Base-by-base conservation (phyloP, 106 monocot species). In the Platanthera guangdongensis region DNA sequence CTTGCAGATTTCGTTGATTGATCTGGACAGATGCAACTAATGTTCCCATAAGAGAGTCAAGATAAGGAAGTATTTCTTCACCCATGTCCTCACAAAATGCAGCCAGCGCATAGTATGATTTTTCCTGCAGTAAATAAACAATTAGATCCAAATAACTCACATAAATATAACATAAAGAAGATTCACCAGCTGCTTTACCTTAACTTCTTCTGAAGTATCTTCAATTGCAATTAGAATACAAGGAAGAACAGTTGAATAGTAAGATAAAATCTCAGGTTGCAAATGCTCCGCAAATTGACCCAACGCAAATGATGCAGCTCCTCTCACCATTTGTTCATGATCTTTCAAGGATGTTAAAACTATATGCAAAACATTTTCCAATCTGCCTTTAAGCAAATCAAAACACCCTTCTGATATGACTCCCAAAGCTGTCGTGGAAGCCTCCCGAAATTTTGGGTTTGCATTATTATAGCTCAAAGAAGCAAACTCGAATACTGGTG, bases 81-180 rank as follows among this genome's bases (percentile, higher is more conserved):
- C 88, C 99, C 94, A 99, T 94, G 69, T 94, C 90, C 78, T 99
- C 99, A 83, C 99, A 99, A 81, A 99, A 94, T 85, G 99, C 99
- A 51, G 99, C 99, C 77, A 99, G 82, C 15, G 94, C 99, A 84
- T 99, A 99, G 79, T 99, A 99, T 67, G 99, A 99, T 76, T 99
- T 99, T 79, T 99, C 99, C 97, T 99, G 86, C 13, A 45, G 19
- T 75, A 76, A 14, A 7, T 8, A 69, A 21, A 75, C n/a, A 62
- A 71, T 75, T 25, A 75, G 16, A 70, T 51, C 50, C 5, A 16
- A 45, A 77, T 72, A 14, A 12, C 4, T 28, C 32, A 4, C 15
- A 4, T 30, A 32, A 55, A 72, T n/a, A 55, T 47, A 22, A 51
- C 3, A 65, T 65, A 14, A 67, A 51, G 7, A 9, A 28, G 51